Conservation (phyloP, 306 rosid genomes). For the Sicyos edulis region DNA sequence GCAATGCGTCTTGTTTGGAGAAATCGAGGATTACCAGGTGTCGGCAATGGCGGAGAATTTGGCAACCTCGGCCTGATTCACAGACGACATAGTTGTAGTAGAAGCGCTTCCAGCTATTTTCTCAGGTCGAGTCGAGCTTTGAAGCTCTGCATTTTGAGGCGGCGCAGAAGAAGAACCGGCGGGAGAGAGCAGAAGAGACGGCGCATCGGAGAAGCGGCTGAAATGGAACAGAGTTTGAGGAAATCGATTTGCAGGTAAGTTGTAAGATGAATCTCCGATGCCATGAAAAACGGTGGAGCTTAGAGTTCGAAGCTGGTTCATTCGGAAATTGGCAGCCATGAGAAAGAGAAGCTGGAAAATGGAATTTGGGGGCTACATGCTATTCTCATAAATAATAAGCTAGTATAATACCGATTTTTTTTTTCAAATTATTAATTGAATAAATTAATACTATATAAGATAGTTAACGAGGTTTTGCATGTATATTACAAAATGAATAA, state of each 20-base stretch:
- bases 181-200: conserved; percentile 16
- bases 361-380: no score
- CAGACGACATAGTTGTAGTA: conserved; percentile 45
- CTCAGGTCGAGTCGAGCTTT: background rate
- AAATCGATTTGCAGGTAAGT: background rate
- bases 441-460: no score
- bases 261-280: background rate
- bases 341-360: background rate
- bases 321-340: conserved; percentile 36
- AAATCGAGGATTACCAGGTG: conserved; percentile 46
- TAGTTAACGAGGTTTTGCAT: no score
- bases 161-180: conserved; percentile 22
- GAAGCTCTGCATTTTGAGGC: conserved; percentile 25
- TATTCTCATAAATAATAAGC: no score
- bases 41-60: conserved; percentile 72
- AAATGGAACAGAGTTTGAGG: background rate
- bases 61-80: conserved; percentile 56
- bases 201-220: conserved; percentile 41
- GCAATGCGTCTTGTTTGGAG: background rate
- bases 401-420: no score
- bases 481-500: no score
- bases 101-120: conserved; percentile 6
- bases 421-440: no score
- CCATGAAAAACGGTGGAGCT: conserved; percentile 16
- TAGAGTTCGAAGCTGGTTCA: conserved; percentile 31